Conservation (phyloP, 2,329 filamentous ascomycete genomes). For the Leptographium flavum region DNA sequence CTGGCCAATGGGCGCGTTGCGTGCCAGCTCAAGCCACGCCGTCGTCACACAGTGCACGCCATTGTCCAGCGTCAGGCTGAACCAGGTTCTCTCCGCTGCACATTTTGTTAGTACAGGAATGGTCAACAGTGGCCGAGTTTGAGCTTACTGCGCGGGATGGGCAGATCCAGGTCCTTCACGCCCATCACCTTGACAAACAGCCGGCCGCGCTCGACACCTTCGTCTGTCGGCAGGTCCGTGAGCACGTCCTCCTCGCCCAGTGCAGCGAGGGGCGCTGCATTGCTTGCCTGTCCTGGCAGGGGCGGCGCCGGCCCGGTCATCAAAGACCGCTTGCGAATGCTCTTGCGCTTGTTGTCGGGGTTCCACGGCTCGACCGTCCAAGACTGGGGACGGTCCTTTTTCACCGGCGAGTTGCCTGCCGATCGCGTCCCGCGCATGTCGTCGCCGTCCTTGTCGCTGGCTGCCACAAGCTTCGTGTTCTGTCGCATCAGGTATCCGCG, state of each 20-base stretch:
- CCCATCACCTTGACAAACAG: constrained; percentile 98
- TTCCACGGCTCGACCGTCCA: constrained; percentile 99
- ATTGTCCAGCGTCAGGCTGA: constrained; percentile 95
- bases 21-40: constrained; percentile 82
- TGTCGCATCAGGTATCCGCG: constrained; percentile 97
- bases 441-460: constrained; percentile 61
- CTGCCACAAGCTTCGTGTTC: constrained; percentile 92
- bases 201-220: constrained; percentile 74
- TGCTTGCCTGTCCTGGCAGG: constrained; percentile 76
- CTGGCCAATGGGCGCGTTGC: constrained; percentile 87
- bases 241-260: constrained; percentile 55
- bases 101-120: constrained; percentile 3
- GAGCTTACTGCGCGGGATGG: constrained; percentile 70
- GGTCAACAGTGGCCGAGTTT: too few relatives aligned
- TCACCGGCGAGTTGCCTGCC: constrained; percentile 53
- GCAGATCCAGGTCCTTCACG: constrained; percentile 87
- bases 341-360: constrained; percentile 54
- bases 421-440: constrained; percentile 41
- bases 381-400: constrained; percentile 71
- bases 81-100: constrained; percentile 80
- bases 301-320: constrained; percentile 59
- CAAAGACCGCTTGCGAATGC: constrained; percentile 42
- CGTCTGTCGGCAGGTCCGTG: constrained; percentile 46
- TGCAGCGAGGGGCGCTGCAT: constrained; percentile 49
- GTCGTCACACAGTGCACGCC: constrained; percentile 96